Conservation (phyloP, 2,329 filamentous ascomycete species). For the Aspergillus uvarum region DNA sequence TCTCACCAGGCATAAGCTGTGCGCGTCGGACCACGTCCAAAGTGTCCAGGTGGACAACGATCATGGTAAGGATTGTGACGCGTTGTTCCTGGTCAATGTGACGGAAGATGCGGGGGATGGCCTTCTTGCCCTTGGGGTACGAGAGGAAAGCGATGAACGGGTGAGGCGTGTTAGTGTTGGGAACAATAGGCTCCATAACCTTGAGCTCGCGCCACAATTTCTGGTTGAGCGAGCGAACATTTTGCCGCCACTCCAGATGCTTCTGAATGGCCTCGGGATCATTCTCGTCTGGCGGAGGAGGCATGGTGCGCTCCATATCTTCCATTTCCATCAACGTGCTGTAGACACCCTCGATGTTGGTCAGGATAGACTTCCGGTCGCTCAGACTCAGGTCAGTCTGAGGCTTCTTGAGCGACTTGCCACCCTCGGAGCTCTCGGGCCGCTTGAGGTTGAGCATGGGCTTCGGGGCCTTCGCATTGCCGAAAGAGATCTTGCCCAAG, state of each 20-base stretch:
- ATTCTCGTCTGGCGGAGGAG: slow-evolving; percentile 63
- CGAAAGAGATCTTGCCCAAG: slow-evolving; percentile 96
- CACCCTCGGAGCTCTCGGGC: slow-evolving; percentile 65
- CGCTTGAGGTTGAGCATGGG: slow-evolving; percentile 94
- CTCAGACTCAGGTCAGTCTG: slow-evolving; percentile 57
- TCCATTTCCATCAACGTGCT: slow-evolving; percentile 87
- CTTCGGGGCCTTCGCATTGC: slow-evolving; percentile 96
- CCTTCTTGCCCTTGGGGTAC: slow-evolving; percentile 93
- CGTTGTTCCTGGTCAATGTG: slow-evolving; percentile 90
- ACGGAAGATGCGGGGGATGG: slow-evolving; percentile 89
- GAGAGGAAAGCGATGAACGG: slow-evolving; percentile 96
- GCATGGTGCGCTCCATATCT: slow-evolving; percentile 82
- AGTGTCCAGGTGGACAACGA: slow-evolving; percentile 87
- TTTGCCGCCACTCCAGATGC: slow-evolving; percentile 77
- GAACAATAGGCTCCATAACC: slow-evolving; percentile 86
- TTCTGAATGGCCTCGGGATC: slow-evolving; percentile 69
- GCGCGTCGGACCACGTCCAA: slow-evolving; percentile 85
- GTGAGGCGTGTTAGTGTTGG: slow-evolving; percentile 68
- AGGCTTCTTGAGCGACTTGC: slow-evolving; percentile 49
- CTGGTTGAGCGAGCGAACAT: slow-evolving; percentile 68
- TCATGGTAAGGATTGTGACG: slow-evolving; percentile 89
- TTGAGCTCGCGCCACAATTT: slow-evolving; percentile 84
- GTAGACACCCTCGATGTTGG: slow-evolving; percentile 88
- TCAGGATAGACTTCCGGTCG: slow-evolving; percentile 78
- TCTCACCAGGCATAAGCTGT: slow-evolving; percentile 70